Evolutionary conservation across 805 yeast genomes (phyloP).

Genomic region (Suhomyces sp.): DNA sequence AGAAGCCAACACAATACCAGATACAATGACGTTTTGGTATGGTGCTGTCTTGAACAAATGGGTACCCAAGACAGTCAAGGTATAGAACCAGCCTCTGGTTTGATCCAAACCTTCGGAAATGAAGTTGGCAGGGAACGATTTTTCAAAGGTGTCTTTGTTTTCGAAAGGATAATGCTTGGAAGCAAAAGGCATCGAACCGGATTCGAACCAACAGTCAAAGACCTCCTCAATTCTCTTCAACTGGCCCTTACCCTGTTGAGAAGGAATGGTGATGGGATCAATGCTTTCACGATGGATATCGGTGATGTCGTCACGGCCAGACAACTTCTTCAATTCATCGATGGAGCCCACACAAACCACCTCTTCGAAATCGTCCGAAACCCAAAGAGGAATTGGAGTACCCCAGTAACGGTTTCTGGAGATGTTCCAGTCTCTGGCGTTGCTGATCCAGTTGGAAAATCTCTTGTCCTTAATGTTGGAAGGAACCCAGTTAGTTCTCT

Average conservation of each 20-base stretch:
- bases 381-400: constrained; percentile 98
- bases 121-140: constrained; percentile 93
- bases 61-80: constrained; percentile 91
- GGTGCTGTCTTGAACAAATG: constrained; percentile 92
- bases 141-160: constrained; percentile 62
- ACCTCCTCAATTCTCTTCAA: constrained; percentile 94
- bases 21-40: constrained; percentile 89
- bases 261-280: constrained; percentile 91
- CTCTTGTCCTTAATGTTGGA: constrained; percentile 85
- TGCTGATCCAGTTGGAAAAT: constrained; percentile 96
- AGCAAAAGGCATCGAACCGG: constrained; percentile 99
- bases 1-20: constrained; percentile 94
- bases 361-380: constrained; percentile 88
- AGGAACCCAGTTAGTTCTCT: constrained; percentile 94
- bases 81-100: constrained; percentile 99
- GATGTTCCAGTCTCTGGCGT: constrained; percentile 98
- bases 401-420: constrained; percentile 99
- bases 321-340: constrained; percentile 76
- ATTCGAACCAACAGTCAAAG: constrained; percentile 99
- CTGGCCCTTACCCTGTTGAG: constrained; percentile 81
- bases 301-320: constrained; percentile 77
- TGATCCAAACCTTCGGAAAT: constrained; percentile 99
- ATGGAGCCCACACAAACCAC: constrained; percentile 91
- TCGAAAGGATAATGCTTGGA: constrained; percentile 97
- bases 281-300: constrained; percentile 94